Base-by-base conservation (phyloP, 352 stramenopile species). In the Phytophthora macrochlamydospora region DNA sequence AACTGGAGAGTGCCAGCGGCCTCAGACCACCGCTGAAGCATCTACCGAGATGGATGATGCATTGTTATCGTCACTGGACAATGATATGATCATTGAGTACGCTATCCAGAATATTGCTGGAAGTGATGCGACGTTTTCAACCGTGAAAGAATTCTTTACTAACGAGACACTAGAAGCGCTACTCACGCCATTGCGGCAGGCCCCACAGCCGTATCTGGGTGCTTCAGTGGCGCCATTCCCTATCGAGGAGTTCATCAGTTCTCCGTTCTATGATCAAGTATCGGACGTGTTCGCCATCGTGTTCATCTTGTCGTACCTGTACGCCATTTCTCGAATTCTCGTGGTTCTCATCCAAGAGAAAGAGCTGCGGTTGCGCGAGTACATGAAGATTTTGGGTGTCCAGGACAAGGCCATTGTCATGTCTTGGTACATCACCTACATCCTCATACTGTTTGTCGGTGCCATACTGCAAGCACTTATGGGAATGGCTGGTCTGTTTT, bases 371-470 rank as follows among this genome's bases (percentile, higher is more conserved):
- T 70, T 97, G 29, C 93, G 94, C 14, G 95, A 98, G 75, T 91
- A 83, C 58, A 94, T 98, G 75, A 96, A 96, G 56, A 98, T 98
- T 54, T 91, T 98, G 49, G 94, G 95, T n/a, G 75, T 98, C 12
- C 87, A 76, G 42, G 85, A 93, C 48, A 75, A 69, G 7, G 69
- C 78, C 0, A 89, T 93, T 50, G 60, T 91, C 14, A 57, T 85
- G 6, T 89, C 78, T 1, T 93, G 85, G 85, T 90, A 82, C 50
- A 82, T 98, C 18, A 97, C 91, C 38, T 97, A 97, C 71, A 62
- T 77, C 12, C 13, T 88, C 14, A 93, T 98, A 45, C 67, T 97
- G 24, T 65, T 93, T 11, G 28, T 92, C 7, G 78, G 88, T 0
- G 75, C 82, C 0, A 37, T 95, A 18, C 51, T 94, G 1, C 90